Evolutionary conservation across 331 rosid species (phyloP).

Genomic region (Arachis monticola): DNA sequence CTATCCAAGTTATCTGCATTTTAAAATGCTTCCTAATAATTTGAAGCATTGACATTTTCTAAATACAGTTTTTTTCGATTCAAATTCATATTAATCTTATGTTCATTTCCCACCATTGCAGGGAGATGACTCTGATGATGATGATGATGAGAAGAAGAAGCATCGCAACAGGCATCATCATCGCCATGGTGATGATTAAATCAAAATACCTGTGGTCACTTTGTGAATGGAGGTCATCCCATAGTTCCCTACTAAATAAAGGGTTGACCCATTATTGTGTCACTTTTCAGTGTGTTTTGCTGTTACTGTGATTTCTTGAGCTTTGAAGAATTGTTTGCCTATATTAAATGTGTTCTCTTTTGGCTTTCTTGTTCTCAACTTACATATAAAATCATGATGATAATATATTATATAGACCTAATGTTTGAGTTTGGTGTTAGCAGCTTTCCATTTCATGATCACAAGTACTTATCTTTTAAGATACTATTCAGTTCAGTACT

Average conservation of each 20-base stretch:
- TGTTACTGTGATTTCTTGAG: conserved; percentile 29
- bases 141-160: conserved; percentile 60
- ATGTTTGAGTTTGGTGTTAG: conserved; percentile 41
- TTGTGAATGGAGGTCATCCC: conserved; percentile 51
- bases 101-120: conserved; percentile 38
- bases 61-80: neutral
- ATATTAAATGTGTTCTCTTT: conserved; percentile 27
- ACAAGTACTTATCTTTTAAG: too few species aligned
- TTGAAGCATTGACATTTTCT: neutral
- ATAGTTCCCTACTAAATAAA: conserved; percentile 58
- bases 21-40: neutral
- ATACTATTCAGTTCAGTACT: too few species aligned
- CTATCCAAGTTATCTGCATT: neutral
- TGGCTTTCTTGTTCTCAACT: conserved; percentile 30
- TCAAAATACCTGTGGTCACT: conserved; percentile 17
- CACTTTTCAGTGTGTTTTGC: conserved; percentile 36
- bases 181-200: conserved; percentile 78
- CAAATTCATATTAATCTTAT: conserved; percentile 10
- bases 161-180: conserved; percentile 54
- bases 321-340: conserved; percentile 26
- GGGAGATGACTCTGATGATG: conserved; percentile 61
- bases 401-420: conserved; percentile 16
- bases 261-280: conserved; percentile 46
- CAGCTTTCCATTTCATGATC: neutral
- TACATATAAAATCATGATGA: too few species aligned